A percentile compares a stretch with the other conserved stretches of the same genome.
These are phyloP conservation scores for Pleurotus sapidus DNA, from an alignment of 768 basidiomycete genomes.

Conservation along the genomic window DNA sequence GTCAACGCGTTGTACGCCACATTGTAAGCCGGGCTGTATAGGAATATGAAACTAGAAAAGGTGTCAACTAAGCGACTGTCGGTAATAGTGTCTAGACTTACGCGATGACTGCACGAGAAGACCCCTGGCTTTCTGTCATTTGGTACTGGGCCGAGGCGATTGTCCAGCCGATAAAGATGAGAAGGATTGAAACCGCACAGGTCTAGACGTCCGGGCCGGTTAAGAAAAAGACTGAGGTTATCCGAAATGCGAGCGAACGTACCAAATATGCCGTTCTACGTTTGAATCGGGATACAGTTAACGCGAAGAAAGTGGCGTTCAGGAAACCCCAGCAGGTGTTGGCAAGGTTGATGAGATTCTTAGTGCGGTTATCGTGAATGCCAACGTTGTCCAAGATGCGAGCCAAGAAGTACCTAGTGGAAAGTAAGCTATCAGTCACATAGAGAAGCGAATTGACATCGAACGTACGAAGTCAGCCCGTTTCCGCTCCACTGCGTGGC, in stretches of 20 bases:
- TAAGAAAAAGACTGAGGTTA: background rate
- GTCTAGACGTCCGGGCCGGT: constrained; percentile 20
- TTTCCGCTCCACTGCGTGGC: constrained; percentile 68
- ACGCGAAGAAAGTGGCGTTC: constrained; percentile 49
- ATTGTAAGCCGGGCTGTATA: constrained; percentile 56
- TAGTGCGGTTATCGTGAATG: constrained; percentile 43
- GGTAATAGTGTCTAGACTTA: constrained; percentile 17
- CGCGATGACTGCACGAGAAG: constrained; percentile 50
- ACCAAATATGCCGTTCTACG: constrained; percentile 50
- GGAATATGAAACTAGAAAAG: constrained; percentile 45
- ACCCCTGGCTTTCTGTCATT: constrained; percentile 35
- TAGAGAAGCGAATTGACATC: background rate
- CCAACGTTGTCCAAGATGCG: constrained; percentile 53
- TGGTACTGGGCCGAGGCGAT: constrained; percentile 47
- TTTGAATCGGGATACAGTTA: constrained; percentile 44
- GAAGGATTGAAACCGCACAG: constrained; percentile 43
- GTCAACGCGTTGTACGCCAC: constrained; percentile 55
- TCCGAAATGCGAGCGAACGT: constrained; percentile 11
- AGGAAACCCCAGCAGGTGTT: constrained; percentile 54
- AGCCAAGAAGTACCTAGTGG: constrained; percentile 47
- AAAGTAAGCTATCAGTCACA: background rate
- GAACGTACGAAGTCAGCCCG: constrained; percentile 48
- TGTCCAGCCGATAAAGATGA: constrained; percentile 53
- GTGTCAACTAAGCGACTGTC: background rate
- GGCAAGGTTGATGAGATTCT: constrained; percentile 57